phyloP scores from a whole-genome alignment of 495 filamentous ascomycete species.

The Lophium mytilinum region DNA sequence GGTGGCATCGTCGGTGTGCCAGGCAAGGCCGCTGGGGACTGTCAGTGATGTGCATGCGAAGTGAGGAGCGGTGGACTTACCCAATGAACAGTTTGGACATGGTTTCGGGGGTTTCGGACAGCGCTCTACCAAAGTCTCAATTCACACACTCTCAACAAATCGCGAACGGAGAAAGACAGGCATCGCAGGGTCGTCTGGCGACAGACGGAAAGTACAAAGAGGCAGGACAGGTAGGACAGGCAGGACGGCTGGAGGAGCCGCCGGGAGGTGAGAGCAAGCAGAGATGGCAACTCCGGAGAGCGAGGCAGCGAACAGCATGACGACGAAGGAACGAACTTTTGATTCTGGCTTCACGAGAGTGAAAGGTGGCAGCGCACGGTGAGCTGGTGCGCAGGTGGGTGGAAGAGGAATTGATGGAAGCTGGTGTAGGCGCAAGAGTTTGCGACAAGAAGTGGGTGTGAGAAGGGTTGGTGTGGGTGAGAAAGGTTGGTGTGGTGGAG shows the following conservation, averaged over 20 bases:
- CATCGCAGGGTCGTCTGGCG: constrained; percentile 27
- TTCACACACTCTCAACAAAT: constrained; percentile 14
- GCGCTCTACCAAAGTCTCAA: constrained; percentile 27
- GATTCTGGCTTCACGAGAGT: constrained; percentile 7
- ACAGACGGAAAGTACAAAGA: constrained; percentile 6
- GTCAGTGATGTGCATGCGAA: constrained; percentile 14
- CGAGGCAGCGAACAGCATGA: constrained; percentile 13
- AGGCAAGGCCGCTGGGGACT: constrained; percentile 73
- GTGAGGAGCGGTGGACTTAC: constrained; percentile 43
- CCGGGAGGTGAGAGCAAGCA: constrained; percentile 10
- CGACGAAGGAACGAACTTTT: constrained; percentile 27
- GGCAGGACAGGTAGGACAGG: constrained; percentile 3
- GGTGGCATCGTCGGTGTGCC: constrained; percentile 87
- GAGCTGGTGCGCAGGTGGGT: not conserved
- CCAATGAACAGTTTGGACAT: constrained; percentile 93
- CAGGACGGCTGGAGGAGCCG: constrained; percentile 1
- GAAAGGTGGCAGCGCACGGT: constrained; percentile 1
- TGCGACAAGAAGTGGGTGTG: too few species aligned
- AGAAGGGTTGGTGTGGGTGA: not conserved
- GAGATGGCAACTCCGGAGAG: constrained; percentile 9
- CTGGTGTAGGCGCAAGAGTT: not conserved
- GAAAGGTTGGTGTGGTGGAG: not conserved
- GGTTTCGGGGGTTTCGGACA: constrained; percentile 25
- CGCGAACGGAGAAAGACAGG: constrained; percentile 4
- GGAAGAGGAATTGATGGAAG: not conserved